Base-by-base conservation (phyloP, 2,329 filamentous ascomycete genomes). In the Fonsecaea multimorphosa region DNA sequence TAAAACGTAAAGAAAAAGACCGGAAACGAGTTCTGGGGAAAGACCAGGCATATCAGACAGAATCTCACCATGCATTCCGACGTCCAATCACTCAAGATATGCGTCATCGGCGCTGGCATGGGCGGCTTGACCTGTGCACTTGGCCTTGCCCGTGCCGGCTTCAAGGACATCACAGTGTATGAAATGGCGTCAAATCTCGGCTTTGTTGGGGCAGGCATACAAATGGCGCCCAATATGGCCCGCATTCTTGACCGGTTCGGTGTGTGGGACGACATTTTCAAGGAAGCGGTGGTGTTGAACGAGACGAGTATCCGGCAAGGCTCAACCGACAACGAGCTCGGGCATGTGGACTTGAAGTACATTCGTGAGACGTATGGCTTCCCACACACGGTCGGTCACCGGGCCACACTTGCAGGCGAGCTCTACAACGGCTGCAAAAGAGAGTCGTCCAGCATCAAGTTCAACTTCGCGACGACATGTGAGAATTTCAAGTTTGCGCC, bases 131-230 rank as follows among this genome's bases (percentile, higher is more conserved):
- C 89, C 64, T 84, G 83, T 58, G 90, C 91, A 6, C 83, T 94
- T 38, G 86, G 90, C 12, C 84, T 94, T 38, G 90, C 91, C 46
- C 90, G 90, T 78, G 87, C 88, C 72, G 91, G 91, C 7, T 93
- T 94, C 78, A 86, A 82, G 69, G 81, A 90, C 64, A 89, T 94
- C 73, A 82, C 89, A 61, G 86, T 94, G 58, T 94, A 88, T 75
- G 91, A 94, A 75, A 85, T 84, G 38, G 91, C 91, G 0, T 86
- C 88, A 3, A 85, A 87, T 70, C 83, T 94, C 3, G 91, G 91
- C 4, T 94, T 94, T 72, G 91, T 94, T 0, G 92, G 92, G 27
- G 92, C 92, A 1, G 92, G 92, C 4, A 94, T 95, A 70, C 92
- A 96, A 75, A 83, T 94, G 64, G 90, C 91, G 0, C 91, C 91